These are phyloP conservation scores for Fragaria vesca DNA, from an alignment of 306 rosid species.

Conservation along the genomic window DNA sequence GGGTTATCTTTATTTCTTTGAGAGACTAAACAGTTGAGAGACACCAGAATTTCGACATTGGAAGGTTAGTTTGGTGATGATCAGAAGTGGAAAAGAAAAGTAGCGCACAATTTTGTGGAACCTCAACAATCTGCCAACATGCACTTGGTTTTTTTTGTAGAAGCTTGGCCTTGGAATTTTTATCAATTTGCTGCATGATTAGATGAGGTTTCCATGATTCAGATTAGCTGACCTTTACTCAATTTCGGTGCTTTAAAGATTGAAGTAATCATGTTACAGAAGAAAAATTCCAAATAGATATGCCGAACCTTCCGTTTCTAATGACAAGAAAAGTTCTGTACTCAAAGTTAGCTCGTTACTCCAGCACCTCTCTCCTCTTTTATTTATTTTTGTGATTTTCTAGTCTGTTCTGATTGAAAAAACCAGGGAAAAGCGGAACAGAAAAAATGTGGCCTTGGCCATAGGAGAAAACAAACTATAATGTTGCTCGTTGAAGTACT, in stretches of 20 bases:
- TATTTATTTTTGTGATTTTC: neutral
- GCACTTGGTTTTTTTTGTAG: constrained; percentile 2
- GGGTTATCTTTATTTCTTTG: constrained; percentile 95
- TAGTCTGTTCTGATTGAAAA: neutral
- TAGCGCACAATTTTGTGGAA: constrained; percentile 13
- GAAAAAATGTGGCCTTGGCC: too few species aligned
- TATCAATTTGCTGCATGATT: neutral
- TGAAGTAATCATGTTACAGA: neutral
- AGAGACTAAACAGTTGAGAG: constrained; percentile 50
- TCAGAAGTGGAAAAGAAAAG: neutral
- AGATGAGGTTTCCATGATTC: constrained; percentile 1
- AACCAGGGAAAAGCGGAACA: too few species aligned
- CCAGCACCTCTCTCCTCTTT: neutral
- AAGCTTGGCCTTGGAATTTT: neutral
- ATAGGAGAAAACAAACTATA: too few species aligned
- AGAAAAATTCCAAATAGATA: neutral
- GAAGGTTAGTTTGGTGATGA: neutral
- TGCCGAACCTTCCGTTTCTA: neutral
- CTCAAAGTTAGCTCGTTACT: neutral
- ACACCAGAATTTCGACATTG: neutral
- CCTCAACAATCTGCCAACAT: neutral
- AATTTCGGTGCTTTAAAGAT: neutral
- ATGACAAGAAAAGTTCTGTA: neutral
- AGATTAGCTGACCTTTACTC: neutral
- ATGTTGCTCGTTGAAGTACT: too few species aligned